Evolutionary conservation across 2,329 filamentous ascomycete genomes (phyloP).

Genomic region (Talaromyces sp.): DNA sequence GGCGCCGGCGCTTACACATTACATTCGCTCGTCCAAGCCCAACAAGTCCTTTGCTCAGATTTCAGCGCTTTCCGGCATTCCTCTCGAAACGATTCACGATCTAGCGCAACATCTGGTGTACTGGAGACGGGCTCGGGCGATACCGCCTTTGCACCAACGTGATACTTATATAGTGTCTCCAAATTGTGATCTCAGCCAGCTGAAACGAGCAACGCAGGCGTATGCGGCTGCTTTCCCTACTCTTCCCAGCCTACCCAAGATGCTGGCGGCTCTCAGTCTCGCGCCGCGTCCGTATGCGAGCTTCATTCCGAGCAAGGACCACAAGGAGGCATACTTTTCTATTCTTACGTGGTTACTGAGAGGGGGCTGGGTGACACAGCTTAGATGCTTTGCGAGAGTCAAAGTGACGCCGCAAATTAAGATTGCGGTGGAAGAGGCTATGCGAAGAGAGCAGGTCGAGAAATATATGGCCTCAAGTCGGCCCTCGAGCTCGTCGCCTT

Average conservation of each 20-base stretch:
- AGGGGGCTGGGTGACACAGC: conserved; percentile 87
- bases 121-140: conserved; percentile 88
- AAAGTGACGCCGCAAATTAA: conserved; percentile 78
- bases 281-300: conserved; percentile 76
- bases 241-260: conserved; percentile 74
- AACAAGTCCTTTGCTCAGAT: conserved; percentile 69
- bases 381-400: conserved; percentile 87
- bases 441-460: conserved; percentile 60
- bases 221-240: conserved; percentile 79
- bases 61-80: conserved; percentile 57
- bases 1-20: conserved; percentile 70
- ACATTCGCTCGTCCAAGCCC: conserved; percentile 54
- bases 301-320: conserved; percentile 80
- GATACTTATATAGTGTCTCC: conserved; percentile 91
- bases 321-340: conserved; percentile 79
- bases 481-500: conserved; percentile 20
- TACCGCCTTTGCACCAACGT: conserved; percentile 81
- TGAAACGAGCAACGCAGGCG: conserved; percentile 62
- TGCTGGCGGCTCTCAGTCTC: conserved; percentile 76
- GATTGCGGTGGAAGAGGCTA: conserved; percentile 68
- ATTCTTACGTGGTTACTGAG: conserved; percentile 92
- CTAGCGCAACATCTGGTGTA: conserved; percentile 92
- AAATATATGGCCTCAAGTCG: conserved; percentile 27
- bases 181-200: conserved; percentile 70
- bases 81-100: conserved; percentile 73